Base-by-base conservation (phyloP, 1,139 yeast genomes). In the Candida sp. region DNA sequence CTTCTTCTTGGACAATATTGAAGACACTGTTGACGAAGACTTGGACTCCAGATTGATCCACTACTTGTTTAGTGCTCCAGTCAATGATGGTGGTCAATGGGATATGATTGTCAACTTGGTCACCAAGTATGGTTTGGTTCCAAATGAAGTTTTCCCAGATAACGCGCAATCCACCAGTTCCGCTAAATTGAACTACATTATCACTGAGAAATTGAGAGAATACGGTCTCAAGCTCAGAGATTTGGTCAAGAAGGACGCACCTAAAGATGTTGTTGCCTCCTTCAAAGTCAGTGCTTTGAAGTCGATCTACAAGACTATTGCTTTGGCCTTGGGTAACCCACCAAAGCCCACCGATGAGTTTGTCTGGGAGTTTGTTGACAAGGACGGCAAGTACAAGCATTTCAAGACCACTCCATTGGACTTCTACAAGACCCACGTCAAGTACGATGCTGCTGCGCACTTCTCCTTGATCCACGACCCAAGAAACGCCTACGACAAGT, bases 61-160 rank as follows among this genome's bases (percentile, higher is more conserved):
- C 66, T 83, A 78, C 59, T 69, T 90, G 53, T 72, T 89, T 54
- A 58, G 71, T 6, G 84, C 80, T 49, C 96, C 96, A 9, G 83
- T 85, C 46, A 69, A 80, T 50, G 96, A 90, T 62, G 96, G 96
- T 58, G 96, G 96, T 46, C 96, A 90, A 68, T 90, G 88, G 80
- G 88, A 87, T 60, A 87, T 90, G 94, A 81, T 88, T 67, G 76
- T 86, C 42, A 88, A 88, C 66, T 68, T 90, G 55, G 81, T 90
- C 49, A 82, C 83, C 57, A 90, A 90, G 68, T 90, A 90, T 60
- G 96, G 96, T 40, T 64, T 88, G 49, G 87, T 90, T 46, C 97
- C 97, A 43, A 76, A 85, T 62, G 83, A 81, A 57, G 69, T 83
- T 25, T 90, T 80, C 70, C 92, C 93, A 5, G 96, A 90, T 64